Conservation (phyloP, 495 filamentous ascomycete genomes). For the Lichenothelia convexa region DNA sequence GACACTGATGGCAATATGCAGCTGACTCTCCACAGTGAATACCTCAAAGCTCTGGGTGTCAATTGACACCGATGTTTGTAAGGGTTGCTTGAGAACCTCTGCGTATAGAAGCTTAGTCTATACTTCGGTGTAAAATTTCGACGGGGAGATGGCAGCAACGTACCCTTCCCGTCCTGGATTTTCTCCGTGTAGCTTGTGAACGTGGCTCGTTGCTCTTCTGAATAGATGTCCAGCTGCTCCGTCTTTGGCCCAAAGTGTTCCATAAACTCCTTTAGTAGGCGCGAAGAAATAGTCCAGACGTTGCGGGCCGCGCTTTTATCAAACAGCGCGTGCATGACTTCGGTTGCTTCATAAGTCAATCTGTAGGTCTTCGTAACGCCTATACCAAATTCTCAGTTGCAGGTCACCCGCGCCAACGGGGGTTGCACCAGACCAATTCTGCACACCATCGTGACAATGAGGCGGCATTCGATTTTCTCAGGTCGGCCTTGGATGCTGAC, state of each 20-base stretch:
- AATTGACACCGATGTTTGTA: conserved; percentile 79
- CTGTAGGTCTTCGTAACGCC: conserved; percentile 85
- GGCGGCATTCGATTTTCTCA: conserved; percentile 53
- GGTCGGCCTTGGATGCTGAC: conserved; percentile 60
- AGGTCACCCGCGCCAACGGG: too few relatives aligned
- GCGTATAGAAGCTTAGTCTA: background rate
- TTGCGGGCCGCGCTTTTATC: conserved; percentile 50
- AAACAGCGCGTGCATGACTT: conserved; percentile 76
- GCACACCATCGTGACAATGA: conserved; percentile 68
- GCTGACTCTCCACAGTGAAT: conserved; percentile 55
- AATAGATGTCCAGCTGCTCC: conserved; percentile 78
- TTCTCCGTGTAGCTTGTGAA: conserved; percentile 96
- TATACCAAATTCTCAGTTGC: too few relatives aligned
- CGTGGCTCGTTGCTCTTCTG: conserved; percentile 46
- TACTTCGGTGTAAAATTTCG: background rate
- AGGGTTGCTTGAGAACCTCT: conserved; percentile 85
- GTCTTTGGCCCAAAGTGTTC: conserved; percentile 84
- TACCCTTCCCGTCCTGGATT: conserved; percentile 64
- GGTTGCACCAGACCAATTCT: conserved; percentile 68
- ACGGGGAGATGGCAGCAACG: conserved; percentile 3
- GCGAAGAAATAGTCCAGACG: conserved; percentile 59
- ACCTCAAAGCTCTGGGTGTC: conserved; percentile 75
- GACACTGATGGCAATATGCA: conserved; percentile 77
- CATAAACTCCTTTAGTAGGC: conserved; percentile 61
- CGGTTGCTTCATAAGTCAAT: conserved; percentile 69